Evolutionary conservation across 225 moss, liverwort and hornwort species (phyloP).

Genomic region (Pseudisothecium myosuroides): DNA sequence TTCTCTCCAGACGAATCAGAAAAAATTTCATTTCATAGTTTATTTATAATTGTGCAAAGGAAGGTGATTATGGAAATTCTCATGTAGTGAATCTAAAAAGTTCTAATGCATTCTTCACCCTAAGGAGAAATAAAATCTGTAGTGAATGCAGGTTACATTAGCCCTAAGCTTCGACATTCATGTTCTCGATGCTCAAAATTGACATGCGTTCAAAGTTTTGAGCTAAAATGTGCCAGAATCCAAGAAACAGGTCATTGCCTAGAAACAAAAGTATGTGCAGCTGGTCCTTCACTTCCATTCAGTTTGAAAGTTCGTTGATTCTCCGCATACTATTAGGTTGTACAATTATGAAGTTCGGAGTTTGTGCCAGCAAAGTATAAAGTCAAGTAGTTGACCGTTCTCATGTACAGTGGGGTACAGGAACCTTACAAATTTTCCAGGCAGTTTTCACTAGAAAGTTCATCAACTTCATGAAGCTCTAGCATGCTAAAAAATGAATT

Average conservation of each 20-base stretch:
- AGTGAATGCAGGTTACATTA: too few relatives aligned
- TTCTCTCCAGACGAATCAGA: background rate
- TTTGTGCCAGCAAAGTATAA: background rate
- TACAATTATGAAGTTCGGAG: background rate
- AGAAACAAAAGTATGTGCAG: fast-evolving
- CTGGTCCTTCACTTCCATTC: fast-evolving
- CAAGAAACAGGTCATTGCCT: fast-evolving
- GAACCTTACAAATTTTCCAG: too few relatives aligned
- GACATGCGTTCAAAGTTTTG: fast-evolving
- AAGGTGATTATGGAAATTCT: background rate
- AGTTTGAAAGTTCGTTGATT: background rate
- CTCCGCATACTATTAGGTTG: too few relatives aligned
- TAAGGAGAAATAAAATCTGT: fast-evolving
- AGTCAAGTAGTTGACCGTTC: background rate
- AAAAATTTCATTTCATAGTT: background rate
- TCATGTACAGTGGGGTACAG: too few relatives aligned
- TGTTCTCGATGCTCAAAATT: fast-evolving
- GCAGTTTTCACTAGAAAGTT: too few relatives aligned
- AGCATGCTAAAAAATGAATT: too few relatives aligned
- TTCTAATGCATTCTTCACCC: fast-evolving
- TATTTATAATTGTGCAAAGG: fast-evolving
- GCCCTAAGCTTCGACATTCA: fast-evolving
- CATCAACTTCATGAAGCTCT: too few relatives aligned
- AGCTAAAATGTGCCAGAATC: too few relatives aligned
- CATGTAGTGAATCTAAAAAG: fast-evolving